Conservation (phyloP, 352 stramenopile genomes). For the Pythium myriotylum region DNA sequence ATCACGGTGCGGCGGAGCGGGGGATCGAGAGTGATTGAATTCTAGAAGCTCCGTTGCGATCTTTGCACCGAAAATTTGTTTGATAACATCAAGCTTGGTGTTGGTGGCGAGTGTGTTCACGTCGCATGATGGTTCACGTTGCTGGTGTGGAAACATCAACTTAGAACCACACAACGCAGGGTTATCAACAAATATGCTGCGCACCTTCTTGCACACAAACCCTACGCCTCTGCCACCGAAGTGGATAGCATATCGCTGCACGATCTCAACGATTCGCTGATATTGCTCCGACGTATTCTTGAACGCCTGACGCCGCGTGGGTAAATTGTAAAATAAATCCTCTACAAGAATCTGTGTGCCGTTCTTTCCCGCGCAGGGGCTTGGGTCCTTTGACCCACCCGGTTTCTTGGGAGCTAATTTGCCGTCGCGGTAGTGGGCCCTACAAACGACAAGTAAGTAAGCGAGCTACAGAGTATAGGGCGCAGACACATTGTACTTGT, state of each 20-base stretch:
- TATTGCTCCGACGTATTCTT: conserved; percentile 96
- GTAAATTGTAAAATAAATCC: conserved; percentile 99
- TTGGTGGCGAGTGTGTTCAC: conserved; percentile 73
- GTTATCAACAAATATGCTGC: not conserved
- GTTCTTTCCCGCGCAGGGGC: conserved; percentile 78
- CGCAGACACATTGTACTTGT: conserved; percentile 52
- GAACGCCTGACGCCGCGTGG: conserved; percentile 91
- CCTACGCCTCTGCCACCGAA: conserved; percentile 86
- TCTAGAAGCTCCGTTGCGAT: conserved; percentile 59
- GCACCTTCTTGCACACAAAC: conserved; percentile 95
- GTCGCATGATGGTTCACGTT: conserved; percentile 78
- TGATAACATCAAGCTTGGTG: conserved; percentile 72
- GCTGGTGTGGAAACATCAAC: conserved; percentile 24
- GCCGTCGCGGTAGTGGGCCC: conserved; percentile 92
- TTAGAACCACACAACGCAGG: too few relatives aligned
- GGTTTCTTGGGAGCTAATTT: conserved; percentile 76
- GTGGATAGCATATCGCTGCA: conserved; percentile 97
- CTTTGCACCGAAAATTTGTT: conserved; percentile 75
- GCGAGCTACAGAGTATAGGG: not conserved
- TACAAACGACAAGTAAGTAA: conserved; percentile 24
- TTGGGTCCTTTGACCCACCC: conserved; percentile 61
- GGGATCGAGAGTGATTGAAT: conserved; percentile 42
- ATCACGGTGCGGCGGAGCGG: conserved; percentile 24
- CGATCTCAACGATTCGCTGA: conserved; percentile 91
- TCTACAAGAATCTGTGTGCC: conserved; percentile 89